A percentile compares a stretch with the other conserved stretches of the same genome.
Conservation (phyloP, 208 protist genomes). For the Wallacemonas rigidus region DNA sequence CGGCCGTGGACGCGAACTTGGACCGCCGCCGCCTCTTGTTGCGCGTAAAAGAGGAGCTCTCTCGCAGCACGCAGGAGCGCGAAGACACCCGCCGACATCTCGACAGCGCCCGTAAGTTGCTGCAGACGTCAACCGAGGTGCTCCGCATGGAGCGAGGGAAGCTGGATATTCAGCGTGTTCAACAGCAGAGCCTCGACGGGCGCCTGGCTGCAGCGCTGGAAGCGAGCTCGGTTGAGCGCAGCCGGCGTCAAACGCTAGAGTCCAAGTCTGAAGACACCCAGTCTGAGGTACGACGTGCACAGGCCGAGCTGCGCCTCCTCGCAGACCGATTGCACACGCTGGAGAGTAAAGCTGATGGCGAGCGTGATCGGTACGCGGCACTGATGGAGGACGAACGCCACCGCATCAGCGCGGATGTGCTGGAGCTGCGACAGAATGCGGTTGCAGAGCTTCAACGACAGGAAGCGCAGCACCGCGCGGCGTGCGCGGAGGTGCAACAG, state of each 20-base stretch:
- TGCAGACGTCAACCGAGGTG: conserved; percentile 61
- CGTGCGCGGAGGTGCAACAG: conserved; percentile 50
- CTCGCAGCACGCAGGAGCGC: conserved; percentile 31
- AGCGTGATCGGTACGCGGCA: conserved; percentile 53
- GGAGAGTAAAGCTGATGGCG: conserved; percentile 49
- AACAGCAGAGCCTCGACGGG: conserved; percentile 35
- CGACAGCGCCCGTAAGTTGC: conserved; percentile 57
- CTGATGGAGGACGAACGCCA: conserved; percentile 78
- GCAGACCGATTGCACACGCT: conserved; percentile 49
- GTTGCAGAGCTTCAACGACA: conserved; percentile 56
- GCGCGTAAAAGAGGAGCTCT: conserved; percentile 60
- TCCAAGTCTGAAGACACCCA: conserved; percentile 37
- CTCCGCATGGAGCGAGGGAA: conserved; percentile 52
- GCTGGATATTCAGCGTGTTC: conserved; percentile 50
- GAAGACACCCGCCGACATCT: conserved; percentile 80
- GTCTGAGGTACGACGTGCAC: conserved; percentile 36
- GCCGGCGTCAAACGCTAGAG: conserved; percentile 41
- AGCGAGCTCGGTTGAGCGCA: conserved; percentile 48
- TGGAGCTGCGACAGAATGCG: conserved; percentile 70
- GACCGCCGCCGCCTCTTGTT: conserved; percentile 54
- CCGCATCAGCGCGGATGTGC: conserved; percentile 46
- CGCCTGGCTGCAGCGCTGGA: conserved; percentile 41
- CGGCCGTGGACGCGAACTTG: conserved; percentile 44
- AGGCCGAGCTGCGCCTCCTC: conserved; percentile 33
- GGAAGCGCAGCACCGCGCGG: conserved; percentile 50